Evolutionary conservation across 345 rosid species (phyloP), one percentile per base, ranked within the genome.

Genomic region (Rhodamnia rubescens): DNA sequence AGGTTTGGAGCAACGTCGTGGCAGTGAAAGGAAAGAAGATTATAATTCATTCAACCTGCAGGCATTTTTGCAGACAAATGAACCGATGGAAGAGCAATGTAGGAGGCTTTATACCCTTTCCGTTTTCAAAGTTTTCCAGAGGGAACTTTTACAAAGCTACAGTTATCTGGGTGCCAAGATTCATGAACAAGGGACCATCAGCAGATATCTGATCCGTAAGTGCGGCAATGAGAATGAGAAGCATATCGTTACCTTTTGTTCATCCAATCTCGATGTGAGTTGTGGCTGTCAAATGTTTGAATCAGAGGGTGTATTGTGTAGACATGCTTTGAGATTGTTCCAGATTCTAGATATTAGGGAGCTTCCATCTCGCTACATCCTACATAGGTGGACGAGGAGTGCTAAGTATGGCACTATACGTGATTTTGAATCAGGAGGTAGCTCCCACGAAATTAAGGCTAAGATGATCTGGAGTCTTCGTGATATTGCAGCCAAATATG

Each of bases 221-320:
- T 88, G 97, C 15, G 98, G 98, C 86, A 90, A 91, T 83, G 98
- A 95, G 89, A 86, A 51, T 61, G 98, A 96, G 84, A 94, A 92
- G 75, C 92, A 92, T 32, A 90, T 85, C 3, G 98, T 96, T 85
- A 94, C 97, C 57, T 91, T 95, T 81, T 88, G 93, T 84, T 91
- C 94, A 18, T 89, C 94, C 81, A 91, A 92, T 89, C 90, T 92
- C 42, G 91, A 89, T 87, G 94, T 92, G 57, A 91, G 92, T 85
- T 96, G 99, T 81, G 91, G 98, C 88, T 96, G 99, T 86, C 97
- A 91, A 85, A 94, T 95, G 99, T 96, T 96, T 87, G 99, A 96
- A 90, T 94, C 92, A 83, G 95, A 93, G 89, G 99, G 99, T 26
- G 86, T 95, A 53, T 90, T 96, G n/a, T 95, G 98, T 88, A 90